Percentiles rank a stretch among this genome's conserved stretches.
phyloP scores from a whole-genome alignment of 2,329 filamentous ascomycete species.

The Pyricularia grisea region DNA sequence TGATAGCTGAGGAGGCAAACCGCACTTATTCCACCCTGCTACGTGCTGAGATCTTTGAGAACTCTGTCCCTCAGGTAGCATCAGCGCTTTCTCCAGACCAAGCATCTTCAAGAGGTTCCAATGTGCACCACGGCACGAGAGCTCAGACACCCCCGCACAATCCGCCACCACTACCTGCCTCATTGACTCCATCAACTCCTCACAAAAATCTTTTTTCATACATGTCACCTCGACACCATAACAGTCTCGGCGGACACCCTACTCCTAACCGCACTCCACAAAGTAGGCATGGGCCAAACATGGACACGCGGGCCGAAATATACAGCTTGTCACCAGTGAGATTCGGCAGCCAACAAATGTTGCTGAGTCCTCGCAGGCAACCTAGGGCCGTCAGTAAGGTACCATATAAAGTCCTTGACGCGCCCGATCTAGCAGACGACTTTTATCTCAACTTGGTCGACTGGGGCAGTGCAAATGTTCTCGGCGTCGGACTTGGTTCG shows the following conservation, averaged over 20 bases:
- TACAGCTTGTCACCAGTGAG: slow-evolving; percentile 94
- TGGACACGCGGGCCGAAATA: slow-evolving; percentile 84
- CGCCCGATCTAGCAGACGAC: slow-evolving; percentile 90
- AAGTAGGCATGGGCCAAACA: slow-evolving; percentile 75
- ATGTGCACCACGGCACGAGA: slow-evolving; percentile 55
- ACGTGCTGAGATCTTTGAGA: slow-evolving; percentile 86
- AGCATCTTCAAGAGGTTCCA: slow-evolving; percentile 41
- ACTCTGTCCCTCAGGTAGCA: slow-evolving; percentile 73
- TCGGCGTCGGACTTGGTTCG: slow-evolving; percentile 84
- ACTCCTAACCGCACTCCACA: slow-evolving; percentile 86
- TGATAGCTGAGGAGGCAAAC: slow-evolving; percentile 80
- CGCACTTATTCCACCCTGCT: slow-evolving; percentile 82
- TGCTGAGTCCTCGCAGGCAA: slow-evolving; percentile 81
- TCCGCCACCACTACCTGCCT: slow-evolving; percentile 55
- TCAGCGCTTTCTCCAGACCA: slow-evolving; percentile 54
- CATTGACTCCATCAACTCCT: slow-evolving; percentile 84
- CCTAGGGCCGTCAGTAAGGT: slow-evolving; percentile 90
- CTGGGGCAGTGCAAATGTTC: slow-evolving; percentile 90
- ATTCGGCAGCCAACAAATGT: slow-evolving; percentile 85
- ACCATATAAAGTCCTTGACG: slow-evolving; percentile 94
- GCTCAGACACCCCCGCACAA: slow-evolving; percentile 75
- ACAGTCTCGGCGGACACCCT: slow-evolving; percentile 65
- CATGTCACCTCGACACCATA: slow-evolving; percentile 64
- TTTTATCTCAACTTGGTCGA: slow-evolving; percentile 97
- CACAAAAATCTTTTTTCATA: slow-evolving; percentile 97